phyloP scores from a whole-genome alignment of 495 filamentous ascomycete species.

The Bryoglossum gracile region DNA sequence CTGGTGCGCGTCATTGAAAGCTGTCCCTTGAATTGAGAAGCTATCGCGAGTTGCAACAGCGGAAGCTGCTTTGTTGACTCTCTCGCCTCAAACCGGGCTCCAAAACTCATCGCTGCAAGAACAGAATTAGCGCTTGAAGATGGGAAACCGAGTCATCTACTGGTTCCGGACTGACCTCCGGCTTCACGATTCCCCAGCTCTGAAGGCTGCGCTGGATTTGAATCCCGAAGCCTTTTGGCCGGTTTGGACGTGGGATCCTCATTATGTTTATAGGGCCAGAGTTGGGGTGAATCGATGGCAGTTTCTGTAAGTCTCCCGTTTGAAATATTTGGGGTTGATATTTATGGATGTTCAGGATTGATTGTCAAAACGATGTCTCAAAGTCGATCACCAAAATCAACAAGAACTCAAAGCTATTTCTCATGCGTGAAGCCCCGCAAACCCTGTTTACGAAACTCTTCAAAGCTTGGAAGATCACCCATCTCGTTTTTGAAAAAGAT shows the following conservation, averaged over 20 bases:
- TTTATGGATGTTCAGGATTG: constrained; percentile 44
- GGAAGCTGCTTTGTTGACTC: not conserved
- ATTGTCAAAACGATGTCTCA: constrained; percentile 59
- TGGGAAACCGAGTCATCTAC: constrained; percentile 49
- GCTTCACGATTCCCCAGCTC: constrained; percentile 62
- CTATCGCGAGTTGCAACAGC: not conserved
- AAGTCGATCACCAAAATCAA: constrained; percentile 53
- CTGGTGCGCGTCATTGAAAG: not conserved
- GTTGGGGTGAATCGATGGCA: constrained; percentile 61
- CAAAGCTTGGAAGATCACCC: constrained; percentile 58
- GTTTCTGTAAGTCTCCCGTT: constrained; percentile 44
- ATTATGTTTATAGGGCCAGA: constrained; percentile 62
- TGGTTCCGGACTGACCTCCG: constrained; percentile 70
- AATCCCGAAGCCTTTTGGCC: constrained; percentile 56
- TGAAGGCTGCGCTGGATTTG: constrained; percentile 56
- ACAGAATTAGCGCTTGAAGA: constrained; percentile 5
- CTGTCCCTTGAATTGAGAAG: not conserved
- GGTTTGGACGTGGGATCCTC: constrained; percentile 65
- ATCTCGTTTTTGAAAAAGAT: constrained; percentile 68
- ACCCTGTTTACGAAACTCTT: constrained; percentile 60
- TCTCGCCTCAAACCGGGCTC: too few relatives aligned
- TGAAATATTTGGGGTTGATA: too few relatives aligned
- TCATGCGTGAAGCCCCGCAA: constrained; percentile 60
- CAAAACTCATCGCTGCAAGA: too few relatives aligned
- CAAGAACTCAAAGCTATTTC: constrained; percentile 54